Evolutionary conservation across 2,329 filamentous ascomycete species (phyloP).

Genomic region (Aureobasidium zeae): DNA sequence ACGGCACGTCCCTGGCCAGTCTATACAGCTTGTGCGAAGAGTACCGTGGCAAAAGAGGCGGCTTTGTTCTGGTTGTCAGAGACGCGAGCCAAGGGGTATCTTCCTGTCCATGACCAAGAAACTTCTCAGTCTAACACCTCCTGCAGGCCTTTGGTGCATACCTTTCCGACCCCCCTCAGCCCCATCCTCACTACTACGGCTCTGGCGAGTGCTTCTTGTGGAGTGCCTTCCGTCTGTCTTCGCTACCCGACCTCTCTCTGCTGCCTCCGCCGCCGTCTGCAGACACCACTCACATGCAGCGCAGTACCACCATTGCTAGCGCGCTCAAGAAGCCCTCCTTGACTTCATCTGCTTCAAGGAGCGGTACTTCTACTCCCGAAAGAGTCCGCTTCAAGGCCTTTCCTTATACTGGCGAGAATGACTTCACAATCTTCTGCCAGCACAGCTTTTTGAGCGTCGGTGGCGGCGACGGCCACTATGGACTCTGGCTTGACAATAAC

Average conservation of each 20-base stretch:
- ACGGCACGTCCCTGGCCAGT: slow-evolving; percentile 79
- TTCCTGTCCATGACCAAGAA: too few relatives aligned
- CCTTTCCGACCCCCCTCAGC: slow-evolving; percentile 78
- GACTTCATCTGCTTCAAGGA: slow-evolving; percentile 22
- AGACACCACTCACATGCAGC: slow-evolving; percentile 52
- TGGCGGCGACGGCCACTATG: slow-evolving; percentile 78
- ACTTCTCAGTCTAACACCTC: background rate
- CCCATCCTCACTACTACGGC: slow-evolving; percentile 77
- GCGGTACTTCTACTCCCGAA: slow-evolving; percentile 53
- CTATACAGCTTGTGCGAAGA: slow-evolving; percentile 70
- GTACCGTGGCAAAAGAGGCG: slow-evolving; percentile 60
- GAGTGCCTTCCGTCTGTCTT: slow-evolving; percentile 60
- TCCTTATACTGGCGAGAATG: slow-evolving; percentile 89
- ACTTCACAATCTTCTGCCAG: slow-evolving; percentile 94
- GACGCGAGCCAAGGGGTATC: slow-evolving; percentile 69
- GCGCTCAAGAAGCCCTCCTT: slow-evolving; percentile 22
- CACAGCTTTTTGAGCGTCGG: slow-evolving; percentile 75
- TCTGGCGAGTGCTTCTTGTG: slow-evolving; percentile 94
- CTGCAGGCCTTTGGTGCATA: slow-evolving; percentile 78
- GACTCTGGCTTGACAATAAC: slow-evolving; percentile 82
- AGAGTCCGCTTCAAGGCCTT: slow-evolving; percentile 93
- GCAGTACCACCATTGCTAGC: slow-evolving; percentile 50
- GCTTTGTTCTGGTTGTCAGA: slow-evolving; percentile 80
- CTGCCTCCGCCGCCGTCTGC: slow-evolving; percentile 62
- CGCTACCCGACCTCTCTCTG: slow-evolving; percentile 42